Conservation (phyloP, 2,329 filamentous ascomycete genomes). For the Botryosphaeria agaves region DNA sequence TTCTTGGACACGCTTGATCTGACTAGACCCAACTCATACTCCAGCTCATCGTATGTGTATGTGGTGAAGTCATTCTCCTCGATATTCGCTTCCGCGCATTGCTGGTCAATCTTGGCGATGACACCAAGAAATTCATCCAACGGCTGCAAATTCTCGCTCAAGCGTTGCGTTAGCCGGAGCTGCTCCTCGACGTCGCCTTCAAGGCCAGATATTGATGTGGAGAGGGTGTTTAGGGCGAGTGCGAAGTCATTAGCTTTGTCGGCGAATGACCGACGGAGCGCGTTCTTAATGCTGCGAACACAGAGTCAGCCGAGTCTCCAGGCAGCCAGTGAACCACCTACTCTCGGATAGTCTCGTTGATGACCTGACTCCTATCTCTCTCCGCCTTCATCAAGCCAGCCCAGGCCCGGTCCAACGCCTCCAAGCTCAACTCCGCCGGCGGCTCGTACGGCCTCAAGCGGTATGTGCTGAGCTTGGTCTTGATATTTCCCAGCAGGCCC, state of each 20-base stretch:
- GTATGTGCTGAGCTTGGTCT: constrained; percentile 95
- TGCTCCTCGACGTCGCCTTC: constrained; percentile 97
- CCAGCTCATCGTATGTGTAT: constrained; percentile 91
- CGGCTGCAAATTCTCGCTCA: constrained; percentile 72
- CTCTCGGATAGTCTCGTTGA: constrained; percentile 97
- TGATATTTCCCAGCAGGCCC: constrained; percentile 90
- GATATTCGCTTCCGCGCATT: constrained; percentile 92
- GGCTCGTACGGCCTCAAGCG: constrained; percentile 81
- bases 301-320: constrained; percentile 12
- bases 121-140: constrained; percentile 83
- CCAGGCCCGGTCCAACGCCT: constrained; percentile 74
- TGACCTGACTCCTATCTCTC: constrained; percentile 75
- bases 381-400: constrained; percentile 61
- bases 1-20: constrained; percentile 91
- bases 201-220: constrained; percentile 85
- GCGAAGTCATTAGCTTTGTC: constrained; percentile 99
- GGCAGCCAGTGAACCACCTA: constrained; percentile 21
- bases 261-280: constrained; percentile 77
- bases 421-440: constrained; percentile 64
- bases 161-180: constrained; percentile 65
- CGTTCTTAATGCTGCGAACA: constrained; percentile 74
- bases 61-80: constrained; percentile 99
- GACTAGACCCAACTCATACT: constrained; percentile 83
- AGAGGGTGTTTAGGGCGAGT: constrained; percentile 83
- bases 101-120: constrained; percentile 69